phyloP scores from a whole-genome alignment of 202 grass and related monocot genomes.

The Eragrostis tef region DNA sequence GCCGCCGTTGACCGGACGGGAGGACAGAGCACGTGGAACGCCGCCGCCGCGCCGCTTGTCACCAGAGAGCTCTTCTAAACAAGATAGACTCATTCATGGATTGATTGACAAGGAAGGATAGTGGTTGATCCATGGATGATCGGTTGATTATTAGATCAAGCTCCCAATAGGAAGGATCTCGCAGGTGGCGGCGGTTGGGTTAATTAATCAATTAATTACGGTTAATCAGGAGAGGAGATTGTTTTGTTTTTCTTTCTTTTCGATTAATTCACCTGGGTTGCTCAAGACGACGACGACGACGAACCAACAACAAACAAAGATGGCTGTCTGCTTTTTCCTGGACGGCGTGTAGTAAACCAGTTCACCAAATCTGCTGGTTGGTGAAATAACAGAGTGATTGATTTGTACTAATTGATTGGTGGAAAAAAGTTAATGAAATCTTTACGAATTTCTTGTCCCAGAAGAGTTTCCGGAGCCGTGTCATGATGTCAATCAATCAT shows the following conservation, averaged over 20 bases:
- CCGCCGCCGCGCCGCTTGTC: conserved; percentile 53
- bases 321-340: conserved; percentile 76
- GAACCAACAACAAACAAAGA: conserved; percentile 34
- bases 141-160: conserved; percentile 28
- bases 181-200: conserved; percentile 34
- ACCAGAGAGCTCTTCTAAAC: conserved; percentile 72
- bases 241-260: conserved; percentile 34
- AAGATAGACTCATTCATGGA: not conserved
- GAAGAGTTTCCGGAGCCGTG: conserved; percentile 37
- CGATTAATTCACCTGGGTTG: conserved; percentile 53
- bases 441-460: conserved; percentile 23
- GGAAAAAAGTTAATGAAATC: conserved; percentile 44
- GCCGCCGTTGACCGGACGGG: conserved; percentile 44
- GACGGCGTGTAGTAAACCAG: conserved; percentile 67
- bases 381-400: conserved; percentile 59
- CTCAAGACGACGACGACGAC: conserved; percentile 19
- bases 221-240: conserved; percentile 38
- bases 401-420: conserved; percentile 54
- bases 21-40: conserved; percentile 64
- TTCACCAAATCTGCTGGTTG: conserved; percentile 56
- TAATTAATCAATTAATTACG: conserved; percentile 58
- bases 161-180: conserved; percentile 61
- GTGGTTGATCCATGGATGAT: not conserved
- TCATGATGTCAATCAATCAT: conserved; percentile 31
- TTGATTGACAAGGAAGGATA: too few species aligned